These are phyloP conservation scores for Zygoascus bituminiphila DNA, from an alignment of 805 yeast genomes.

Conservation along the genomic window DNA sequence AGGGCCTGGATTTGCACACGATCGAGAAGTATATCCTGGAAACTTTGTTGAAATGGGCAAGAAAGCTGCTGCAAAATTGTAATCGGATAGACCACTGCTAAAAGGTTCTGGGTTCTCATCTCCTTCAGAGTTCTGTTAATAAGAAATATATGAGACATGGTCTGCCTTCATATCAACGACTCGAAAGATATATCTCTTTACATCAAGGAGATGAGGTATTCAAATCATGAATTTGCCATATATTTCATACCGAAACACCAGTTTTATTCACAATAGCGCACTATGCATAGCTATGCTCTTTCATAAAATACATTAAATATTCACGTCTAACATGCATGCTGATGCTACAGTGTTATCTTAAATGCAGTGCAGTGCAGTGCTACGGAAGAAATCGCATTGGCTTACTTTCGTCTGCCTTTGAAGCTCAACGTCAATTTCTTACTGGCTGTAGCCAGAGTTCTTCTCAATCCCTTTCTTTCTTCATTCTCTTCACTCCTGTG, in stretches of 20 bases:
- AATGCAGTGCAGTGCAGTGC: neutral
- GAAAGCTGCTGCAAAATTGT: neutral
- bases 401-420: neutral
- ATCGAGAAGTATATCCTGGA: slow-evolving; percentile 5
- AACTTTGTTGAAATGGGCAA: slow-evolving; percentile 2
- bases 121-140: too few species aligned
- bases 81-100: too few species aligned
- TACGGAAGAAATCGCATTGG: too few species aligned
- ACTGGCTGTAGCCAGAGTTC: slow-evolving; percentile 15
- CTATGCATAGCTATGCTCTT: too few species aligned
- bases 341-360: neutral
- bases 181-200: too few species aligned
- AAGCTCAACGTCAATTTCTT: slow-evolving; percentile 14
- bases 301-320: neutral
- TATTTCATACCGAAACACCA: too few species aligned
- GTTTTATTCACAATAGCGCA: too few species aligned
- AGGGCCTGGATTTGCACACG: neutral
- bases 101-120: too few species aligned
- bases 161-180: too few species aligned
- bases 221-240: too few species aligned
- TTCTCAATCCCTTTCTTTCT: slow-evolving; percentile 4
- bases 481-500: neutral
- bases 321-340: neutral
- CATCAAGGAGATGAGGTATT: too few species aligned
- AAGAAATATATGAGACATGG: too few species aligned